Conservation (phyloP, 2,329 filamentous ascomycete species). For the Rhynchosporium graminicola region DNA sequence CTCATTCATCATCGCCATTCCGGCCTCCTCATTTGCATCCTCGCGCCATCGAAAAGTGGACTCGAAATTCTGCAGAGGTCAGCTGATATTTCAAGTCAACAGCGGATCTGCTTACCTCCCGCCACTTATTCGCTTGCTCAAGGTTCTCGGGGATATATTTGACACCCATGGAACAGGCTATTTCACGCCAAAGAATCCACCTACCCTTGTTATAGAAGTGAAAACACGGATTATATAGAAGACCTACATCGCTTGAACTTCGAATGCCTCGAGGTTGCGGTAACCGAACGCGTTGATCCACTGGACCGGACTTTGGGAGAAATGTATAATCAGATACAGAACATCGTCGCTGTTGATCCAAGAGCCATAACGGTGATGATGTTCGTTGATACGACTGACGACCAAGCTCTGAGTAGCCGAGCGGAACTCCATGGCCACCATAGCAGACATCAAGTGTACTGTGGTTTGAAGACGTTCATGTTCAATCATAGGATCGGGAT, state of each 20-base stretch:
- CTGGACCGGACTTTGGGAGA: conserved; percentile 15
- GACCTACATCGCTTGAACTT: conserved; percentile 24
- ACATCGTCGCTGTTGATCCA: conserved; percentile 26
- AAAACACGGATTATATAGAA: conserved; percentile 8
- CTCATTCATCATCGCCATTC: conserved; percentile 25
- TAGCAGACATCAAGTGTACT: conserved; percentile 21
- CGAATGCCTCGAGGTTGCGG: conserved; percentile 22
- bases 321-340: conserved; percentile 25
- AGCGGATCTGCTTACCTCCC: conserved; percentile 9
- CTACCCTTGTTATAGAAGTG: not conserved
- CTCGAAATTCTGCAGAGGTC: conserved; percentile 20
- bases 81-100: not conserved
- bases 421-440: conserved; percentile 18
- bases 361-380: conserved; percentile 24
- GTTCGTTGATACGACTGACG: conserved; percentile 25
- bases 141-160: conserved; percentile 23
- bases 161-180: conserved; percentile 21
- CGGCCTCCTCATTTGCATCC: conserved; percentile 20
- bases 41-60: conserved; percentile 22
- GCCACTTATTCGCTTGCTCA: conserved; percentile 23
- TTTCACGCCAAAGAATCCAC: conserved; percentile 25
- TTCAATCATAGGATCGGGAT: conserved; percentile 20
- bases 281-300: conserved; percentile 24
- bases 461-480: conserved; percentile 23
- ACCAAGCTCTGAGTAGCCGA: conserved; percentile 19